A percentile compares a stretch with the other conserved stretches of the same genome.
phyloP scores from a whole-genome alignment of 495 filamentous ascomycete genomes.

The Xanthoparmelia taractica region DNA sequence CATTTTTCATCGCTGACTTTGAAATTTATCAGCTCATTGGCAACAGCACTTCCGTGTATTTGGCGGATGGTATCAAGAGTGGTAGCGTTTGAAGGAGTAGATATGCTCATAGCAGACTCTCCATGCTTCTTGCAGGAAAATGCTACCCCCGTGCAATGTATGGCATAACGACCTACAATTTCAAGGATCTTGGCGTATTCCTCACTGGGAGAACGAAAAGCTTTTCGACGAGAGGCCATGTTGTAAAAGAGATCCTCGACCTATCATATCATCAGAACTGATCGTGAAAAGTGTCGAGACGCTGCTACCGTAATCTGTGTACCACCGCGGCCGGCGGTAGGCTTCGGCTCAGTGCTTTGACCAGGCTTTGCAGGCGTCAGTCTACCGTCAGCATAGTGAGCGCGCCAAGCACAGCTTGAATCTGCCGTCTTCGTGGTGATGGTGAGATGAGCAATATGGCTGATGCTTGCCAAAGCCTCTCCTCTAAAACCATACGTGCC shows the following conservation, averaged over 20 bases:
- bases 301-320: conserved; percentile 83
- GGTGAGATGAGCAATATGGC: conserved; percentile 92
- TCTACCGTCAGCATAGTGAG: conserved; percentile 78
- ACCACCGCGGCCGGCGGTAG: conserved; percentile 81
- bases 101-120: conserved; percentile 71
- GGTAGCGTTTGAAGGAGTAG: conserved; percentile 62
- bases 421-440: conserved; percentile 91
- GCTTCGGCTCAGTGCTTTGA: conserved; percentile 79
- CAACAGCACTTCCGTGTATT: conserved; percentile 77
- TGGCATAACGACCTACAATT: conserved; percentile 84
- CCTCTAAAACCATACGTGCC: conserved; percentile 96
- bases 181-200: conserved; percentile 98
- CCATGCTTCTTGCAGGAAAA: conserved; percentile 97
- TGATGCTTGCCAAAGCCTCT: conserved; percentile 96
- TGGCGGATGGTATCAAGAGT: conserved; percentile 79
- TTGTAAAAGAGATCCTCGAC: conserved; percentile 98
- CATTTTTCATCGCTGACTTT: conserved; percentile 63
- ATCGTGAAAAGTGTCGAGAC: neutral
- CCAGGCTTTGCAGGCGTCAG: conserved; percentile 85
- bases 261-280: conserved; percentile 30
- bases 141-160: conserved; percentile 86
- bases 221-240: conserved; percentile 75
- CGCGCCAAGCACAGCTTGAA: conserved; percentile 82
- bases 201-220: conserved; percentile 86
- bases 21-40: conserved; percentile 82